A percentile compares a stretch with the other conserved stretches of the same genome.
Conservation (phyloP, 805 yeast genomes). For the Kodamaea nitidulidarum region DNA sequence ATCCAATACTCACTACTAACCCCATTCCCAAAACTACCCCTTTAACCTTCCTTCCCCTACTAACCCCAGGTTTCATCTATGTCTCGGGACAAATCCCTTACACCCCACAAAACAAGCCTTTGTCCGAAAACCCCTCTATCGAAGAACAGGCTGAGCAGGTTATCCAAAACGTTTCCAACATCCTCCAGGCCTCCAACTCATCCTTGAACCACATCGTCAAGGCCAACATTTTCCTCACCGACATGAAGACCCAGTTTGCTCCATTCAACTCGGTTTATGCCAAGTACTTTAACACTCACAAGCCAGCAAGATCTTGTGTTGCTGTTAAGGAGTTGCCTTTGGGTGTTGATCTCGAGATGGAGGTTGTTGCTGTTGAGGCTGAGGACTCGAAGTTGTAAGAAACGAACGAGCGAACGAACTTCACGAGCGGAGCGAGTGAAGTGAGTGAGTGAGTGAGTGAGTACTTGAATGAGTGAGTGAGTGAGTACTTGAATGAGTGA, state of each 20-base stretch:
- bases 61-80: conserved; percentile 63
- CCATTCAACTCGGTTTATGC: conserved; percentile 84
- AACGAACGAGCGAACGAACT: no score
- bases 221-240: conserved; percentile 85
- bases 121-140: conserved; percentile 62
- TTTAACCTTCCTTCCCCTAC: conserved; percentile 10
- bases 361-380: conserved; percentile 80
- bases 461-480: no score
- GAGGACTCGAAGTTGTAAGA: conserved; percentile 30
- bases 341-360: conserved; percentile 84
- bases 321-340: conserved; percentile 91
- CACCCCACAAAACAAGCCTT: conserved; percentile 75
- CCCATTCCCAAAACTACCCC: no score
- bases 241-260: conserved; percentile 74
- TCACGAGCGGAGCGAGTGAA: no score
- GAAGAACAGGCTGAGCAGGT: conserved; percentile 76
- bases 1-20: no score
- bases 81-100: conserved; percentile 95
- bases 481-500: no score
- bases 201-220: conserved; percentile 80
- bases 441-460: no score
- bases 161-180: conserved; percentile 61
- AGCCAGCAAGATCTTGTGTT: conserved; percentile 97
- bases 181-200: conserved; percentile 83
- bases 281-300: conserved; percentile 68